Base-by-base conservation (phyloP, 1,284 basidiomycete genomes). In the Pterulicium gracile region DNA sequence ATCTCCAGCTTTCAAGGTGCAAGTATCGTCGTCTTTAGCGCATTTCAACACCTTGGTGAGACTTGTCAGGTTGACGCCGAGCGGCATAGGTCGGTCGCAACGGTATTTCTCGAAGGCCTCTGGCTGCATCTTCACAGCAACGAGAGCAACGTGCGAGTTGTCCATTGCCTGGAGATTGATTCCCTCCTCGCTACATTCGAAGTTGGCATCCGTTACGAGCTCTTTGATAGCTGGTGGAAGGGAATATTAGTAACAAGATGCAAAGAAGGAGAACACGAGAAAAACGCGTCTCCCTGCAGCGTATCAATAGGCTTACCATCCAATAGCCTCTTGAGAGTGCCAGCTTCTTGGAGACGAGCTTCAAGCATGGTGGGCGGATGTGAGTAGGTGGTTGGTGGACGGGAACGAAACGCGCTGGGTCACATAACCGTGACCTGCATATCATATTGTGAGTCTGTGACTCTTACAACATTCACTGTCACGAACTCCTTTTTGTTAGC, bases 121-220 rank as follows among this genome's bases (percentile, higher is more conserved):
- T 0, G 79, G 75, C 22, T 81, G 68, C 43, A 97, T 76, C 52
- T 83, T 76, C 44, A 95, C 87, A 4, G 89, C 70, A 32, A 98
- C 95, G 50, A 98, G 85, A 1, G 95, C 96, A 58, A 98, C 95
- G 67, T 98, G 96, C 3, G 95, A 98, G 77, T 97, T 98, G 73
- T 98, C 96, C 96, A 98, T 99, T 1, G 96, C 95, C 74, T 98
- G 96, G 13, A 97, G 76, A 48, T 80, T 79, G 44, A 99, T 86
- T 35, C 91, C 96, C 58, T 96, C 93, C 54, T 99, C 95, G 52
- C 82, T 91, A 66, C 94, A 98, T 61, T 97, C 90, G 61, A 98
- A 97, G 69, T 98, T 98, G 63, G 92, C 95, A 62, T 98, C 96
- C 10, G 91, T 85, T 45, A 98, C 93, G 46, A 98, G 84, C 60